phyloP scores from a whole-genome alignment of 2,329 filamentous ascomycete genomes.

The Apiospora saccharicola region DNA sequence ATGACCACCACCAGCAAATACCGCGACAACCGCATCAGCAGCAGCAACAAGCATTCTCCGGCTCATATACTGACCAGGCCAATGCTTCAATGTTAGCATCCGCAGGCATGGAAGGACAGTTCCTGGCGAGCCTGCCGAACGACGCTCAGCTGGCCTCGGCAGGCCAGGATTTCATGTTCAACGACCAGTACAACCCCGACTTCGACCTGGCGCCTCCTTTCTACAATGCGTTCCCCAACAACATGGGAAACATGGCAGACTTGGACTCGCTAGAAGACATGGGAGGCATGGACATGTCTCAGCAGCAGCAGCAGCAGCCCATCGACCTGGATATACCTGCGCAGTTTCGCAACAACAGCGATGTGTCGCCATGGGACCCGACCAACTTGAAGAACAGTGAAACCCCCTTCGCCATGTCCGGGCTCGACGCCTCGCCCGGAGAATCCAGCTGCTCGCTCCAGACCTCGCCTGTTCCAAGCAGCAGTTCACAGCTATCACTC shows the following conservation, averaged over 20 bases:
- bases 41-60: conserved; percentile 6
- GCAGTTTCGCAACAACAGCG: conserved; percentile 45
- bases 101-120: conserved; percentile 38
- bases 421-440: conserved; percentile 35
- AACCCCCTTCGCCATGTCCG: conserved; percentile 43
- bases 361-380: conserved; percentile 53
- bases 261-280: conserved; percentile 41
- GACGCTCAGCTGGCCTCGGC: conserved; percentile 28
- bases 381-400: conserved; percentile 45
- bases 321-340: conserved; percentile 48
- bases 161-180: conserved; percentile 50
- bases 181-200: conserved; percentile 37
- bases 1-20: conserved; percentile 46
- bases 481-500: conserved; percentile 33
- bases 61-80: conserved; percentile 21
- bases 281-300: conserved; percentile 38
- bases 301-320: conserved; percentile 34
- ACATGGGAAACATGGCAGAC: conserved; percentile 33
- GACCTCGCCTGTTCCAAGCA: conserved; percentile 26
- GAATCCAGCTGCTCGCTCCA: conserved; percentile 11
- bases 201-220: conserved; percentile 36
- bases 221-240: conserved; percentile 42
- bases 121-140: conserved; percentile 38
- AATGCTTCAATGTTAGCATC: conserved; percentile 26
- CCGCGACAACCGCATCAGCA: conserved; percentile 44